These are phyloP conservation scores for Massarina eburnea DNA, from an alignment of 2,329 filamentous ascomycete genomes.

Conservation along the genomic window DNA sequence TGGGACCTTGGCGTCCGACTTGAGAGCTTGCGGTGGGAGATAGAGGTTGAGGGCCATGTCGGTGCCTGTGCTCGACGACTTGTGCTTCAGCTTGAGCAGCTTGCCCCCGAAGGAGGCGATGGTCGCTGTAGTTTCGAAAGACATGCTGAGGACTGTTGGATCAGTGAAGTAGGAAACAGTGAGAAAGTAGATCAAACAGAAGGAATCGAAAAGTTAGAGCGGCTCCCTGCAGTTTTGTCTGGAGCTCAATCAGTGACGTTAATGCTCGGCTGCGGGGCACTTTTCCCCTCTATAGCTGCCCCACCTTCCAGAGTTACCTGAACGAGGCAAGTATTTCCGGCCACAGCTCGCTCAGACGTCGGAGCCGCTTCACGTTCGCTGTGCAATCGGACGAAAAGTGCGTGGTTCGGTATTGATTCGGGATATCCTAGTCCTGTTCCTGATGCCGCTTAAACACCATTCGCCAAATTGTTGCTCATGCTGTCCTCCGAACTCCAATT, in stretches of 20 bases:
- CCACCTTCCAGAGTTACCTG: conserved; percentile 23
- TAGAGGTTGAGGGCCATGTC: conserved; percentile 94
- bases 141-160: conserved; percentile 45
- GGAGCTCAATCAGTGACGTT: conserved; percentile 35
- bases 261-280: conserved; percentile 33
- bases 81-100: conserved; percentile 90
- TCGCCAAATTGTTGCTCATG: conserved; percentile 35
- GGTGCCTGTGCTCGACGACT: conserved; percentile 75
- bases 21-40: conserved; percentile 72
- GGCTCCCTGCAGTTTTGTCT: conserved; percentile 6
- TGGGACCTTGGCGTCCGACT: conserved; percentile 65
- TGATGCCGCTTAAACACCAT: conserved; percentile 34
- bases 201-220: conserved; percentile 9
- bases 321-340: conserved; percentile 27
- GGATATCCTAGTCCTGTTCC: conserved; percentile 12
- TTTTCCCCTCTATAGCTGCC: conserved; percentile 30
- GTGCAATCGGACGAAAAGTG: conserved; percentile 13
- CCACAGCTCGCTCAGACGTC: conserved; percentile 3
- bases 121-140: conserved; percentile 84
- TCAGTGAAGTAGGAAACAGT: conserved; percentile 1
- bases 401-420: conserved; percentile 39
- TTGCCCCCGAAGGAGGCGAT: conserved; percentile 93
- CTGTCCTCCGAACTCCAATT: conserved; percentile 35
- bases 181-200: conserved; percentile 6
- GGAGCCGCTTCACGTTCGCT: conserved; percentile 1